phyloP scores from a whole-genome alignment of 805 yeast species.

The Kurtzmaniella fragi region DNA sequence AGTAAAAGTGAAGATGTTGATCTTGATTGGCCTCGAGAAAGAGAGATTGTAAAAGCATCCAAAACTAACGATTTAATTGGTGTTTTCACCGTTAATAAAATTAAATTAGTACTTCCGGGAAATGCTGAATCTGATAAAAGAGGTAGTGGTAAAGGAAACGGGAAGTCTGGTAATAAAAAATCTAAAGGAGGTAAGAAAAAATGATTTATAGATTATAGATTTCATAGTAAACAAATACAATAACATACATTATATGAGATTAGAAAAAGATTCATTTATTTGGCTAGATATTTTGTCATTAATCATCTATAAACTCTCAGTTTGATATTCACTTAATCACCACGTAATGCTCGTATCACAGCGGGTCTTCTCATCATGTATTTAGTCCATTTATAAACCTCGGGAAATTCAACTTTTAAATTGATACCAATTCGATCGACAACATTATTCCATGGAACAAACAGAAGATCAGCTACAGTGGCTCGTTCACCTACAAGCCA shows the following conservation, averaged over 20 bases:
- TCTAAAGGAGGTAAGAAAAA: conserved; percentile 12
- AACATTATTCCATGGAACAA: conserved; percentile 96
- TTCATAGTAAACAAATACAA: not conserved
- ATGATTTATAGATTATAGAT: not conserved
- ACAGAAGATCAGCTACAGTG: conserved; percentile 84
- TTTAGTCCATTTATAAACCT: conserved; percentile 93
- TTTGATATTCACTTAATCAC: conserved; percentile 34
- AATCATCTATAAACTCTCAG: not conserved
- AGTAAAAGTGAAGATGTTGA: conserved; percentile 40
- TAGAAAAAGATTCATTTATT: not conserved
- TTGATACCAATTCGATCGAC: conserved; percentile 90
- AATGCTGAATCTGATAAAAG: conserved; percentile 21
- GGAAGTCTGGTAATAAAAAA: conserved; percentile 9
- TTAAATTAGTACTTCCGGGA: conserved; percentile 60
- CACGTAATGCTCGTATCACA: conserved; percentile 79
- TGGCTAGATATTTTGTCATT: not conserved
- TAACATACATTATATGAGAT: not conserved
- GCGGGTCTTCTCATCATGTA: conserved; percentile 95
- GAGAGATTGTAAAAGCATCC: conserved; percentile 47
- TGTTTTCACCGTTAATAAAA: conserved; percentile 63
- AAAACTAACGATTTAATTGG: conserved; percentile 67
- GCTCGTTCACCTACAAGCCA: conserved; percentile 87
- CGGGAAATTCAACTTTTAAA: conserved; percentile 84
- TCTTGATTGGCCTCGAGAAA: conserved; percentile 68
- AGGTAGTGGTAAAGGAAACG: conserved; percentile 2